Conservation (phyloP, 805 yeast species). For the Pichia heedii region DNA sequence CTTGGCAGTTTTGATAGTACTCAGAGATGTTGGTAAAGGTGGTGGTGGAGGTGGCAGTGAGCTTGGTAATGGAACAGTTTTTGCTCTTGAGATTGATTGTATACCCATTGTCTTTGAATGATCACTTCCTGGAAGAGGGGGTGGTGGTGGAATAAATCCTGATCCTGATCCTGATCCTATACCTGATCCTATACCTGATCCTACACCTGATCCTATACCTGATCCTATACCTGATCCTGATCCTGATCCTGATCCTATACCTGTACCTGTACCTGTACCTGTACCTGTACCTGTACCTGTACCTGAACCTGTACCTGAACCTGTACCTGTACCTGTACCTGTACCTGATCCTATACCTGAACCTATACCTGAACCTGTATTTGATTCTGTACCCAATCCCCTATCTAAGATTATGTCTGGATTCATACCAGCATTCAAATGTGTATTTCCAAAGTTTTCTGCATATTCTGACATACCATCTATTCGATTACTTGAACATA, state of each 20-base stretch:
- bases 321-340: conserved; percentile 5
- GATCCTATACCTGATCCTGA: conserved; percentile 19
- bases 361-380: conserved; percentile 4
- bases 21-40: conserved; percentile 19
- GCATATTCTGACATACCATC: not conserved
- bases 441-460: not conserved
- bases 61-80: conserved; percentile 13
- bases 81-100: conserved; percentile 12
- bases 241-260: conserved; percentile 14
- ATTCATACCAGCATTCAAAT: not conserved
- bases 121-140: conserved; percentile 17
- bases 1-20: not conserved
- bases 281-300: conserved; percentile 5
- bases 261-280: conserved; percentile 9
- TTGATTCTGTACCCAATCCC: conserved; percentile 4
- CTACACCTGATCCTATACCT: conserved; percentile 6
- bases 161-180: conserved; percentile 5
- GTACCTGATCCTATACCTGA: conserved; percentile 7
- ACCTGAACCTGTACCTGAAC: conserved; percentile 8
- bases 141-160: conserved; percentile 14
- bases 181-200: conserved; percentile 1
- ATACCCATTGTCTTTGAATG: conserved; percentile 3
- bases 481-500: too few species aligned
- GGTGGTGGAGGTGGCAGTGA: conserved; percentile 26
- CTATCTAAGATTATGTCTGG: not conserved